Base-by-base conservation (phyloP, 768 basidiomycete genomes). In the Piloderma croceum region DNA sequence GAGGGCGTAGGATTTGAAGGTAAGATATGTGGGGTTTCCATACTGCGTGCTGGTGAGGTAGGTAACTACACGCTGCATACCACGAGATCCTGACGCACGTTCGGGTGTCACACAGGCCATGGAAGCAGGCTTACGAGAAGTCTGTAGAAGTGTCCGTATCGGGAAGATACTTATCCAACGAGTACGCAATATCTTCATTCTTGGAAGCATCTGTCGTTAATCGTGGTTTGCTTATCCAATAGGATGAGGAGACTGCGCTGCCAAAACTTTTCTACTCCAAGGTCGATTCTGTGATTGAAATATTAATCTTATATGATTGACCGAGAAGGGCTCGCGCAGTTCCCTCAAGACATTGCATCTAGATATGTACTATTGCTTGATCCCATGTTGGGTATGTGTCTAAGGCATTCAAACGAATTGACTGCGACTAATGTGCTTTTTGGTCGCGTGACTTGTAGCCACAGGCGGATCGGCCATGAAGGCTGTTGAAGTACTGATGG, bases 401-500 rank as follows among this genome's bases (percentile, higher is more conserved):
- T 13, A 6, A 24, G 44, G 41, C 36, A 27, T 35, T 25, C 23
- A 38, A 33, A 37, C 22, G 20, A 4, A 47, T 17, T n/a, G n/a
- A n/a, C n/a, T n/a, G n/a, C n/a, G n/a, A n/a, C n/a, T n/a, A n/a
- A n/a, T n/a, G n/a, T n/a, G n/a, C n/a, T n/a, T n/a, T n/a, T n/a
- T 20, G 10, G 31, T 17, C 18, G 27, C 20, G 20, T 23, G 22
- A 11, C 10, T 32, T 48, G 24, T 42, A 76, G 94, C 94, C 0
- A 98, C 94, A 1, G 96, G 96, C 19, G 96, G 96, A 33, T 97
- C 93, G 4, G 94, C 93, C 6, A 92, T 93, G 63, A 97, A 98
- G 59, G 96, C 96, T 0, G 86, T 97, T 38, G 94, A 98, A 59
- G 86, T 98, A 3, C 70, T 98, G 10, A 80, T 85, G 62, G 86